Evolutionary conservation across 352 stramenopile genomes (phyloP), one percentile per base, ranked within the genome.

Genomic region (Peronospora destructor): DNA sequence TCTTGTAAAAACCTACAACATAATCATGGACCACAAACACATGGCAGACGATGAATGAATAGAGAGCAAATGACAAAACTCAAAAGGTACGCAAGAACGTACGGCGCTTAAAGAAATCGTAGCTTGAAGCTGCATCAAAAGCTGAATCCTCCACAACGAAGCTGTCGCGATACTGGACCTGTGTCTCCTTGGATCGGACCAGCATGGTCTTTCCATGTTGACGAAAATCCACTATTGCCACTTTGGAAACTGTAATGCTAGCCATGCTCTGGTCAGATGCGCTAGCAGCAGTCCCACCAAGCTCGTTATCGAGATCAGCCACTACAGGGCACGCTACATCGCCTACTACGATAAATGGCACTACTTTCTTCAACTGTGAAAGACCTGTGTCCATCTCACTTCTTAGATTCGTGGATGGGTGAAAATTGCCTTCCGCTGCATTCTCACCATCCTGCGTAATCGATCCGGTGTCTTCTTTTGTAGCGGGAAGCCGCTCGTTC

Each of bases 31-130:
- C 11, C 14, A 45, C 2, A 43, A 30, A 8, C 21, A 41, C 29
- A 14, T 1, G 4, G 28, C 7, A 32, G 44, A 38, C 30, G 16
- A 56, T 32, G 13, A 11, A 38, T 40, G 25, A 49, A 36, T 21
- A 30, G 25, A 13, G 13, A 39, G 11, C 14, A 46, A 26, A 8
- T 33, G 26, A 16, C 12, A 36, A 36, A 36, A 4, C 9, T n/a
- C 30, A 44, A 49, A 35, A 29, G 17, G 3, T 35, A 16, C 30
- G 6, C 33, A 38, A 8, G 3, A 16, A 83, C 75, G 38, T 78
- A 85, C 73, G 76, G 45, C 48, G 64, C 40, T 87, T 87, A 66
- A 87, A 72, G 50, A 87, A 85, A 53, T 82, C 68, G 50, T 84
- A 84, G 41, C 65, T 68, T 13, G 53, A 56, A 30, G 56, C 59